Percentiles rank a stretch among this genome's conserved stretches.
phyloP scores from a whole-genome alignment of 805 yeast species.

The Candida ipomoeae region DNA sequence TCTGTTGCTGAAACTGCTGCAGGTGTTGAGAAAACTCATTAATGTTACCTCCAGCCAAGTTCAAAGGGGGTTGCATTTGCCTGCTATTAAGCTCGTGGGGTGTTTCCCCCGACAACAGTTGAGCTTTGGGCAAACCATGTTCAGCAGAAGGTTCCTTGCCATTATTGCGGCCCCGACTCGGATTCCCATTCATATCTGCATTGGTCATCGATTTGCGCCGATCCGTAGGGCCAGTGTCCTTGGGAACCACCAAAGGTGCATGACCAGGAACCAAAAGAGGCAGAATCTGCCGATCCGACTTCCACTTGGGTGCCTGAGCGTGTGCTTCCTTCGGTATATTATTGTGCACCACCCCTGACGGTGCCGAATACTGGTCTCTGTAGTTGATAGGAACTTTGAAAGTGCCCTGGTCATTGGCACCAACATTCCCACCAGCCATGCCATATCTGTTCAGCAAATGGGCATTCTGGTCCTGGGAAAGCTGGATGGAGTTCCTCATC shows the following conservation, averaged over 20 bases:
- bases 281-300: not conserved
- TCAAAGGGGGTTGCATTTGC: not conserved
- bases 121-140: not conserved
- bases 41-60: not conserved
- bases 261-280: constrained; percentile 4
- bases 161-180: not conserved
- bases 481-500: not conserved
- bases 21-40: not conserved
- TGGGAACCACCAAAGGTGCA: constrained; percentile 1
- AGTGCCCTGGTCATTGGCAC: not conserved
- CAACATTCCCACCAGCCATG: not conserved
- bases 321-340: not conserved
- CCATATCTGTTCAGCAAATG: not conserved
- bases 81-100: not conserved
- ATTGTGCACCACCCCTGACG: not conserved
- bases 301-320: not conserved
- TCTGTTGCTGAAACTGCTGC: constrained; percentile 1
- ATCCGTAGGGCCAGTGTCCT: not conserved
- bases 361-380: not conserved
- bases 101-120: not conserved
- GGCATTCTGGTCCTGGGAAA: not conserved
- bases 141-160: not conserved
- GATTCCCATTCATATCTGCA: not conserved
- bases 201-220: not conserved
- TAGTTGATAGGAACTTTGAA: constrained; percentile 3